Conservation (phyloP, 176 grass and related monocot species). For the Sorghum bicolor region Sorghum_bicolor_NCBIv3 NC_012879.2:2351001-2351500, state of each 20-base stretch:
- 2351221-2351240: neutral
- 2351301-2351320: neutral
- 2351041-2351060: neutral
- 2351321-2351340: neutral
- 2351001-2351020: slow-evolving; percentile 31
- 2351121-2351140: neutral
- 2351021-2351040: neutral
- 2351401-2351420: slow-evolving; percentile 36
- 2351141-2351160: slow-evolving; percentile 12
- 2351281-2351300: neutral
- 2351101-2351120: neutral
- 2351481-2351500: no score
- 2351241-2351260: neutral
- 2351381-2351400: slow-evolving; percentile 48
- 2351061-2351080: neutral
- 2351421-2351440: neutral
- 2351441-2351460: slow-evolving; percentile 33
- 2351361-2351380: slow-evolving; percentile 35
- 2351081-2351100: neutral
- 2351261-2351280: neutral
- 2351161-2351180: neutral
- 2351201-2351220: slow-evolving; percentile 20
- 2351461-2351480: slow-evolving; percentile 38
- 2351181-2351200: slow-evolving; percentile 8
- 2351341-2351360: slow-evolving; percentile 19